These are phyloP conservation scores for Coprinopsis sp. DNA, from an alignment of 768 basidiomycete genomes.

Conservation along the genomic window DNA sequence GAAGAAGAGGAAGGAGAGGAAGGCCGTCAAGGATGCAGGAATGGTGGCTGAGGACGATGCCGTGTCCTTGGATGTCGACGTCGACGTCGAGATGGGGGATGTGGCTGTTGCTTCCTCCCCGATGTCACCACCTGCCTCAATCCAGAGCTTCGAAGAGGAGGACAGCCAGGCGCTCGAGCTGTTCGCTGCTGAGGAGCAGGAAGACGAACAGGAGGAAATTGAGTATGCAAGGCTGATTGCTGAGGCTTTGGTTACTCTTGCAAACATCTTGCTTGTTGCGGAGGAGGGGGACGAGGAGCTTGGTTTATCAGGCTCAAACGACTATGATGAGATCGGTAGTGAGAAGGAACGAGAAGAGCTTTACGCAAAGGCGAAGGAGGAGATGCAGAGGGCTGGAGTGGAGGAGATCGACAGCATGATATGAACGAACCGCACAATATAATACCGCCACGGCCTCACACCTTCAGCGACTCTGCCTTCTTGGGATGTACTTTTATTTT, in stretches of 20 bases:
- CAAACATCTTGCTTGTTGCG: slow-evolving; percentile 2
- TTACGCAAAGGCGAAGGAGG: slow-evolving; percentile 8
- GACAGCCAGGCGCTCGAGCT: slow-evolving; percentile 8
- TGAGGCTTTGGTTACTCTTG: slow-evolving; percentile 5
- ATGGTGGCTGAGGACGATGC: not conserved
- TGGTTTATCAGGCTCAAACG: not conserved
- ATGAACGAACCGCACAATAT: too few species aligned
- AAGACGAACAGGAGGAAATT: slow-evolving; percentile 11
- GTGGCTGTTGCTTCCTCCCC: not conserved
- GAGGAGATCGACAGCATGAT: not conserved
- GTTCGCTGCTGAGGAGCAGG: slow-evolving; percentile 10
- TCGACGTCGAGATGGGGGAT: slow-evolving; percentile 2
- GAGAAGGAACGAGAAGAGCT: slow-evolving; percentile 9
- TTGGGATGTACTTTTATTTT: too few species aligned
- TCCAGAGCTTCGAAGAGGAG: slow-evolving; percentile 5
- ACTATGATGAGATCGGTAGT: not conserved
- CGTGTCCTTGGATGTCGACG: not conserved
- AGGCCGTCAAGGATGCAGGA: not conserved
- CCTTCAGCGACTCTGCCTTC: too few species aligned
- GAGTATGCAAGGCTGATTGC: slow-evolving; percentile 8
- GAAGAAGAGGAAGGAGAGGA: slow-evolving; percentile 2
- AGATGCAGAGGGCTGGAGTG: slow-evolving; percentile 1
- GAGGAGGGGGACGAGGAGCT: slow-evolving; percentile 10
- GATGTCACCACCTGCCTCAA: not conserved
- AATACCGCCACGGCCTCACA: too few species aligned